Conservation (phyloP, 2,329 filamentous ascomycete genomes). For the Neofusicoccum umdonicola region DNA sequence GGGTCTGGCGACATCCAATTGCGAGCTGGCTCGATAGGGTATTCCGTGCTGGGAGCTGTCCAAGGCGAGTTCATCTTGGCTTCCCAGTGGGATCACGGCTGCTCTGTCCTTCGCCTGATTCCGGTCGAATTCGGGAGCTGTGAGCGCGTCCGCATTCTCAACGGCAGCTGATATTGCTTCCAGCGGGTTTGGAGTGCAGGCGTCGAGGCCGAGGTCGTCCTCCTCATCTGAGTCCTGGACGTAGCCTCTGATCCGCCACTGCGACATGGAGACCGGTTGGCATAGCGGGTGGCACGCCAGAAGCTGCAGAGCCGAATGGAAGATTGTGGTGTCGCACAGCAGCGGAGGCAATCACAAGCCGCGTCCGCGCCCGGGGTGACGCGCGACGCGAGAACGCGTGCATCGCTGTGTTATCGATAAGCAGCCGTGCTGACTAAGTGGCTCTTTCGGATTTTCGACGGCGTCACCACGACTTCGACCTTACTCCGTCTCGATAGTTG, state of each 20-base stretch:
- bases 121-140: background rate
- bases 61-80: constrained; percentile 9
- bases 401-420: background rate
- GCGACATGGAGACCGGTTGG: constrained; percentile 43
- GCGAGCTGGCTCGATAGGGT: background rate
- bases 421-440: background rate
- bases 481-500: background rate
- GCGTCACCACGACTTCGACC: constrained; percentile 2
- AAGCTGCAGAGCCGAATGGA: background rate
- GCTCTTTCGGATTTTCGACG: constrained; percentile 2
- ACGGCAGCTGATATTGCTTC: background rate
- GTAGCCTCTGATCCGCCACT: constrained; percentile 50
- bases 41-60: background rate
- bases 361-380: constrained; percentile 17
- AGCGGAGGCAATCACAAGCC: constrained; percentile 4
- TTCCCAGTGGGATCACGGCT: background rate
- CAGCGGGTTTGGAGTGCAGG: background rate
- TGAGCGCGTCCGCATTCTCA: background rate
- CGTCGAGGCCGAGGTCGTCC: constrained; percentile 28
- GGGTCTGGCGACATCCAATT: background rate
- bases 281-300: constrained; percentile 30
- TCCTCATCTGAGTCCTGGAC: constrained; percentile 54
- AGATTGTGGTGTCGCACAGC: background rate
- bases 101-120: background rate
- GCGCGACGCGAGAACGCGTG: constrained; percentile 19